Conservation (phyloP, 345 rosid species). For the Bruguiera parviflora region DNA sequence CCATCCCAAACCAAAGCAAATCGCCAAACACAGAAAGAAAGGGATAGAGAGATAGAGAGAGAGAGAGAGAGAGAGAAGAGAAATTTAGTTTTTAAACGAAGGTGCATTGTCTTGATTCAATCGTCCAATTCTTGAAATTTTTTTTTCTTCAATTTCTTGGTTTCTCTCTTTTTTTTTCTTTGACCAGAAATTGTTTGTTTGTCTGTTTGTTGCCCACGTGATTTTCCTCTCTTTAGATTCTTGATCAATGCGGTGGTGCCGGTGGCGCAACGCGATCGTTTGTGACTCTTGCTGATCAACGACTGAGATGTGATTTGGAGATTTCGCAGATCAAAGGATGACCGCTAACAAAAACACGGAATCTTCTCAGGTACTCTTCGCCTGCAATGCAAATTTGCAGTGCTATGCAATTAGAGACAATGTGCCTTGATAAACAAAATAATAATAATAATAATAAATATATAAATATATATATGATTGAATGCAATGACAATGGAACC, state of each 20-base stretch:
- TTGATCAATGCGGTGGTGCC: not conserved
- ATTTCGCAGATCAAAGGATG: slow-evolving; percentile 35
- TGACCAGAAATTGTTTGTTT: too few species aligned
- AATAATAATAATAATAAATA: too few species aligned
- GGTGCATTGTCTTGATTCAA: too few species aligned
- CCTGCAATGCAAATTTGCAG: not conserved
- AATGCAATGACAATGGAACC: not conserved
- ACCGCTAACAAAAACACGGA: slow-evolving; percentile 35
- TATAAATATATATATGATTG: too few species aligned
- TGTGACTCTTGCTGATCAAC: too few species aligned
- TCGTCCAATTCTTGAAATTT: not conserved
- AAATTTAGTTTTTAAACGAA: not conserved
- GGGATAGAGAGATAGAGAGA: not conserved
- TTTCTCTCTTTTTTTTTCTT: not conserved
- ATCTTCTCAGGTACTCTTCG: slow-evolving; percentile 30
- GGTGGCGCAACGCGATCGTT: not conserved
- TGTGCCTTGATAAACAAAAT: not conserved
- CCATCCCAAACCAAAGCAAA: not conserved
- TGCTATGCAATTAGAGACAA: not conserved
- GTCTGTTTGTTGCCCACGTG: too few species aligned
- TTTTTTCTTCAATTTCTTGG: not conserved
- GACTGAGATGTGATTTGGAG: slow-evolving; percentile 18
- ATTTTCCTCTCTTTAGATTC: not conserved
- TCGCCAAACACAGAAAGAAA: not conserved
- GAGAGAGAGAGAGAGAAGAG: too few species aligned